Conservation (phyloP, 345 rosid genomes). For the Citrus glauca region DNA sequence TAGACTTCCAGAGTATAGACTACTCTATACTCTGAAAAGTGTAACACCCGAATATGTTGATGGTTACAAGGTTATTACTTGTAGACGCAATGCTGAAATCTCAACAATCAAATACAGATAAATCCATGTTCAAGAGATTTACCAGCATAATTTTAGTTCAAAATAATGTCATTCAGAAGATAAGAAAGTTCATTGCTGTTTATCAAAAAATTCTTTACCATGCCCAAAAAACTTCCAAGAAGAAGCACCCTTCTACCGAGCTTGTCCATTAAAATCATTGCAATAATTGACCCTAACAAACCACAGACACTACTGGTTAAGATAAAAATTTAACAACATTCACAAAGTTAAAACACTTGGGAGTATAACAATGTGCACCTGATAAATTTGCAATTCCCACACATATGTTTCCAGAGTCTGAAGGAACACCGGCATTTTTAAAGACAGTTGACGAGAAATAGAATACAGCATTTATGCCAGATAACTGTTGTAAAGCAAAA, state of each 20-base stretch:
- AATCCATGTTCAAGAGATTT: background rate
- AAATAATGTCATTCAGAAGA: background rate
- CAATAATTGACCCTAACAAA: constrained; percentile 63
- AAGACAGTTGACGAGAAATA: constrained; percentile 94
- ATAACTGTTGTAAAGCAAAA: constrained; percentile 95
- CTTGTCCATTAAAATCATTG: constrained; percentile 87
- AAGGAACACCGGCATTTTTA: constrained; percentile 87
- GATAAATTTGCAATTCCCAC: constrained; percentile 77
- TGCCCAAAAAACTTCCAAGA: constrained; percentile 84
- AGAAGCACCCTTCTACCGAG: constrained; percentile 87
- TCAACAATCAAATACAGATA: background rate
- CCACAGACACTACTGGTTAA: constrained; percentile 13
- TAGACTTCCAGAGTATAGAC: background rate
- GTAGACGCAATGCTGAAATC: background rate
- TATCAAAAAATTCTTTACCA: constrained; percentile 45
- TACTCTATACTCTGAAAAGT: background rate
- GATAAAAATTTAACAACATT: constrained; percentile 14
- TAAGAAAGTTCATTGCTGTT: background rate
- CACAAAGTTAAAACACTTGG: background rate
- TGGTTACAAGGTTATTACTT: background rate
- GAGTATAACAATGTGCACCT: constrained; percentile 39
- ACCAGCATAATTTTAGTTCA: background rate
- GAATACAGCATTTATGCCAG: constrained; percentile 94
- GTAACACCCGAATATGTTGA: background rate
- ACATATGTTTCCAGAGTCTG: constrained; percentile 75